Evolutionary conservation across 2,329 filamentous ascomycete species (phyloP), one percentile per base, ranked within the genome.

Genomic region (Blumeria hordei): DNA sequence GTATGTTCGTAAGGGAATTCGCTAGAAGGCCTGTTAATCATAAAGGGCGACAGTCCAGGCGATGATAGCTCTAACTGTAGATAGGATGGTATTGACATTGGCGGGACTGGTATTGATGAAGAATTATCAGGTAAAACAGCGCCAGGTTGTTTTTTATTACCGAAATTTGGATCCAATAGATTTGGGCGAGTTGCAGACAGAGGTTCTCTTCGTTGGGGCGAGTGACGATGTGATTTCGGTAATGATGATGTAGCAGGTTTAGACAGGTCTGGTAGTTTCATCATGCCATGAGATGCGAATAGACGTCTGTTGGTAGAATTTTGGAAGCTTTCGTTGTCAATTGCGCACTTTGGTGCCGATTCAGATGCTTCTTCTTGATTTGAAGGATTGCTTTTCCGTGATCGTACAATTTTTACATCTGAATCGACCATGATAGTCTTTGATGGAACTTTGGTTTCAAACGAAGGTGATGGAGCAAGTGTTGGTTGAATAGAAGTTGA

Each of bases 1-100:
- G 86, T 90, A 3, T 88, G 94, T 67, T 98, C 92, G 67, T 95
- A 96, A 0, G 88, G 87, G 28, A 72, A 69, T 55, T 81, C 77
- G 0, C 72, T 64, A 49, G 75, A 69, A 0, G 77, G 74, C 58
- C 76, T 75, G 61, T 81, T 73, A 55, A 82, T 81, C 60, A 81
- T 81, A n/a, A 81, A 66, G 6, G 77, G 78, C 51, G 76, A 81
- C 4, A 79, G 79, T 35, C 75, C 70, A 55, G 77, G 72, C 3
- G 74, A 76, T 1, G 79, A 76, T 10, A 83, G 67, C 62, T 82
- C 79, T 0, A 83, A 72, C 61, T 82, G 78, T 1, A 83, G 67
- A 53, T 82, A 73, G 0, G 78, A 81, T 3, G 77, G 78, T 32
- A 81, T 71, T 0, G 78, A 81, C 76, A 82, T 79, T 9, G 79